These are phyloP conservation scores for Chalciporus piperatus DNA, from an alignment of 768 basidiomycete genomes.

Conservation along the genomic window DNA sequence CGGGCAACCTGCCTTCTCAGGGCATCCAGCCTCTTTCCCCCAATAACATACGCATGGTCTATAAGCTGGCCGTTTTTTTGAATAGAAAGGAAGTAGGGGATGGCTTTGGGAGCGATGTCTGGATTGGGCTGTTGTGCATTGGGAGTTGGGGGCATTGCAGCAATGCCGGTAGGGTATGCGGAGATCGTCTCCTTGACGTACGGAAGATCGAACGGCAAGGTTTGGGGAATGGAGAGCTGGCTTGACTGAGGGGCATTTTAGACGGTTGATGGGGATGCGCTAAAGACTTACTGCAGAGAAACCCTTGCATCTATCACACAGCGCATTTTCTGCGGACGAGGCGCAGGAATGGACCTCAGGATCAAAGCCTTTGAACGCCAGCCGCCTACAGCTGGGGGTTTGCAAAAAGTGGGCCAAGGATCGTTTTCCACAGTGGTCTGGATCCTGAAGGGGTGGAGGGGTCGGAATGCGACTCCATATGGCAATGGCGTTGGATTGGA, in stretches of 20 bases:
- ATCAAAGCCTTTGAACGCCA: not conserved
- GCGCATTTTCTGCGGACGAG: not conserved
- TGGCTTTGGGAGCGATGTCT: no score
- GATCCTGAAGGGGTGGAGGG: not conserved
- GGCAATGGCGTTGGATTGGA: not conserved
- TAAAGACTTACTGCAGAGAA: not conserved
- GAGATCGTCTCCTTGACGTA: no score
- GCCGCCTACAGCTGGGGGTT: not conserved
- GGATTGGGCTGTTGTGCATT: no score
- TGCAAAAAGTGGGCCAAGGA: not conserved
- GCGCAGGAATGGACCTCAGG: not conserved
- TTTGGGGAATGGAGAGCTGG: no score
- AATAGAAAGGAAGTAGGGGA: not conserved
- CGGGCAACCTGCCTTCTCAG: not conserved
- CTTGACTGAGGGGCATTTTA: no score
- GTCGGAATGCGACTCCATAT: not conserved
- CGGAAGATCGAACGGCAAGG: no score
- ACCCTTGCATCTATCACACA: not conserved
- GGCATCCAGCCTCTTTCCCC: not conserved
- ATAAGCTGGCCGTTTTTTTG: not conserved
- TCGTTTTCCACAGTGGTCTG: not conserved
- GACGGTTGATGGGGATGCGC: no score
- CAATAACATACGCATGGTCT: not conserved
- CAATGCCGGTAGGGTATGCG: no score
- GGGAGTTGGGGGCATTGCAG: no score